A percentile compares a stretch with the other conserved stretches of the same genome.
These are phyloP conservation scores for Exsudoporus floridanus DNA, from an alignment of 1,284 basidiomycete species.

Conservation along the genomic window DNA sequence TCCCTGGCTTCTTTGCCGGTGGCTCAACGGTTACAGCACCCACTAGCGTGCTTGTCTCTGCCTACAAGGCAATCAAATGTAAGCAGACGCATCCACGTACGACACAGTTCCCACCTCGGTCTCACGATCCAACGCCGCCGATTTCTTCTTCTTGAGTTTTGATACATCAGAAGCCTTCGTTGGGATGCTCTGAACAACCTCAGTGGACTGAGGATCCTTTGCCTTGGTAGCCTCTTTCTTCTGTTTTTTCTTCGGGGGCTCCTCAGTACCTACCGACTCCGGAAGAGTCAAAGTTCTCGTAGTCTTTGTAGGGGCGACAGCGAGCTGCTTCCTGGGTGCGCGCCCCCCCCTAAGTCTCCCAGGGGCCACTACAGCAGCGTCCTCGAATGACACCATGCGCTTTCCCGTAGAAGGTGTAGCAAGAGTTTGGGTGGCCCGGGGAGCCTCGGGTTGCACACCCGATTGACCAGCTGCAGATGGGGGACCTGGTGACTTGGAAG, in stretches of 20 bases:
- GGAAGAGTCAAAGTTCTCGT: background rate
- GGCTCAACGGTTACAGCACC: background rate
- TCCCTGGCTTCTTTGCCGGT: conserved; percentile 4
- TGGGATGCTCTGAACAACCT: background rate
- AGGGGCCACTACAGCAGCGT: background rate
- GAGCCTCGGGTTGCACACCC: background rate
- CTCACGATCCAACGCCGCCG: background rate
- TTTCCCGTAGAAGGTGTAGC: conserved; percentile 13
- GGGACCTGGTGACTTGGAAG: background rate
- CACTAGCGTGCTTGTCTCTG: background rate
- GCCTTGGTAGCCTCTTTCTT: conserved; percentile 8
- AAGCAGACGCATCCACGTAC: background rate
- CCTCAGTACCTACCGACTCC: background rate
- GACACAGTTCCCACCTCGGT: conserved; percentile 13
- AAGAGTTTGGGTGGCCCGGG: background rate
- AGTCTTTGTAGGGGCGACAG: too few species aligned
- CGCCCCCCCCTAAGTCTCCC: background rate
- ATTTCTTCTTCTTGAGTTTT: conserved; percentile 1
- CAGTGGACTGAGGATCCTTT: conserved; percentile 1
- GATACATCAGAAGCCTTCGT: background rate
- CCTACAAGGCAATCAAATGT: conserved; percentile 8
- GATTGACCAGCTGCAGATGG: background rate
- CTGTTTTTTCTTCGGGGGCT: conserved; percentile 25
- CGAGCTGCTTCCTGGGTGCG: too few species aligned
- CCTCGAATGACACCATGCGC: conserved; percentile 20